Evolutionary conservation across 1,139 yeast genomes (phyloP).

Genomic region (Lipomyces yarrowii): DNA sequence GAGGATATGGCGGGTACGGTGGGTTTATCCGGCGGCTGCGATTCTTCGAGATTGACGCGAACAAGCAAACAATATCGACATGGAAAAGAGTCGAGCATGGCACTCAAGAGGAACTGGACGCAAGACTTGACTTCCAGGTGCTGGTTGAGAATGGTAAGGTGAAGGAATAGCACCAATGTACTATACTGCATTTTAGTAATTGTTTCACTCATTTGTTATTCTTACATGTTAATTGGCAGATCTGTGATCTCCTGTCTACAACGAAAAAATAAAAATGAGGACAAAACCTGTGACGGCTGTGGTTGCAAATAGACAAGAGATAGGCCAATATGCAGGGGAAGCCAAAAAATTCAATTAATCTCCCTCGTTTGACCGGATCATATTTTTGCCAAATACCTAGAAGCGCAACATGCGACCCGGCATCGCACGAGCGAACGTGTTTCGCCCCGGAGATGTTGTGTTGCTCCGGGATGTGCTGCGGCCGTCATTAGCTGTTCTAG

Average conservation of each 20-base stretch:
- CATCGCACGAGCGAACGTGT: slow-evolving; percentile 5
- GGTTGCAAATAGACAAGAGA: background rate
- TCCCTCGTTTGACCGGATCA: background rate
- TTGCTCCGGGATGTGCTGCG: slow-evolving; percentile 38
- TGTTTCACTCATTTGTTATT: background rate
- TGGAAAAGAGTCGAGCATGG: slow-evolving; percentile 59
- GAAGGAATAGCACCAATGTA: background rate
- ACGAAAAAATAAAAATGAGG: no score
- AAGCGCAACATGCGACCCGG: background rate
- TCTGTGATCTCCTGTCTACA: no score
- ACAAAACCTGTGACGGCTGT: background rate
- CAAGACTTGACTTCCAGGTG: slow-evolving; percentile 57
- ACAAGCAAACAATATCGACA: slow-evolving; percentile 55
- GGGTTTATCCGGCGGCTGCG: slow-evolving; percentile 79
- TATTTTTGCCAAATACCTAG: background rate
- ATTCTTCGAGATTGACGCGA: slow-evolving; percentile 64
- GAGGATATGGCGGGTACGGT: slow-evolving; percentile 92
- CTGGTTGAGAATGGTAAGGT: slow-evolving; percentile 56
- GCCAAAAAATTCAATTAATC: background rate
- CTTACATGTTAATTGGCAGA: no score
- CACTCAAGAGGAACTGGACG: slow-evolving; percentile 46
- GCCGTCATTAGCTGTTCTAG: slow-evolving; percentile 39
- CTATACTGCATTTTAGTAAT: background rate
- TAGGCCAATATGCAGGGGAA: background rate
- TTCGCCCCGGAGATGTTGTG: slow-evolving; percentile 39